Percentiles rank a stretch among this genome's conserved stretches.
Evolutionary conservation across 2,329 filamentous ascomycete species (phyloP).

Genomic region (Fusarium heterosporum): DNA sequence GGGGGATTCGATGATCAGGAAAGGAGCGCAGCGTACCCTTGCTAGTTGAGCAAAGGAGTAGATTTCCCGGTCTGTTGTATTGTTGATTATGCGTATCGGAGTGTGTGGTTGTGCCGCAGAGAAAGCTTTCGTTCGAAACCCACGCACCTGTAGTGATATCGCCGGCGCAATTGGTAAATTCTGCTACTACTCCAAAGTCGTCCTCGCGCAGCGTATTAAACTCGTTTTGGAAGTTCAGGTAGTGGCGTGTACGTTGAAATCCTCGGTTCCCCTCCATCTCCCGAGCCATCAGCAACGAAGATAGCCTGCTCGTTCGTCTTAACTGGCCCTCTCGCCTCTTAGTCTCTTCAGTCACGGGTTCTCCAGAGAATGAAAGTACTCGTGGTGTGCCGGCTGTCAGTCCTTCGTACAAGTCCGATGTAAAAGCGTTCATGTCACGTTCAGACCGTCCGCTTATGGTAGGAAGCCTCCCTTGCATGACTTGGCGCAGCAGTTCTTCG

Average conservation of each 20-base stretch:
- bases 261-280: conserved; percentile 61
- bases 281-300: conserved; percentile 60
- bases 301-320: conserved; percentile 46
- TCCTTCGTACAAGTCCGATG: conserved; percentile 47
- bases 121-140: conserved; percentile 64
- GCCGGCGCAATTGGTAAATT: conserved; percentile 72
- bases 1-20: conserved; percentile 67
- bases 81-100: conserved; percentile 73
- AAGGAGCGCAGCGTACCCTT: conserved; percentile 62
- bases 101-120: conserved; percentile 73
- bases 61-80: conserved; percentile 73
- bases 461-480: conserved; percentile 2
- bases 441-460: background rate
- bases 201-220: conserved; percentile 64
- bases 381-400: conserved; percentile 24
- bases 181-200: conserved; percentile 59
- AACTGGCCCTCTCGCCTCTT: conserved; percentile 21
- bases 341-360: conserved; percentile 19
- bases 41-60: conserved; percentile 65
- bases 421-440: conserved; percentile 27
- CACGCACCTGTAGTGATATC: conserved; percentile 70
- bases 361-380: conserved; percentile 45
- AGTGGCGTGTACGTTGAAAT: conserved; percentile 56
- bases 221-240: conserved; percentile 59
- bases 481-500: conserved; percentile 32